phyloP scores from a whole-genome alignment of 108 stramenopile species.

The Mediolabrus comicus region DNA sequence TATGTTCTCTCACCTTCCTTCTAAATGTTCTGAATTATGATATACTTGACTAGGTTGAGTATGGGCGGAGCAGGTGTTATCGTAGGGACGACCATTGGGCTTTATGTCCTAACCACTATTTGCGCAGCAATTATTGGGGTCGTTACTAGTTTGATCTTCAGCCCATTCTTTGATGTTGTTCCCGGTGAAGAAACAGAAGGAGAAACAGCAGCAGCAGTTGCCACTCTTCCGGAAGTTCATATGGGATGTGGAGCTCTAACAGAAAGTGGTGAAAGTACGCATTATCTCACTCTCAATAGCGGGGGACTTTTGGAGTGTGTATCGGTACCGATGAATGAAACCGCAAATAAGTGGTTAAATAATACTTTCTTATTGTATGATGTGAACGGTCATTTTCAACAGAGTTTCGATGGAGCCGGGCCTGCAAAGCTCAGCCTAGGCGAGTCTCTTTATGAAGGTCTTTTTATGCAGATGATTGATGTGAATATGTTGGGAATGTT shows the following conservation, averaged over 20 bases:
- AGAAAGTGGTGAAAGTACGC: too few species aligned
- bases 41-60: too few species aligned
- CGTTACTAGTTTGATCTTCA: conserved; percentile 12
- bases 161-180: conserved; percentile 1
- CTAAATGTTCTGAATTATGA: too few species aligned
- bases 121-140: conserved; percentile 19
- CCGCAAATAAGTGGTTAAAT: neutral
- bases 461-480: conserved; percentile 15
- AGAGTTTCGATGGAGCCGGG: neutral
- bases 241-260: conserved; percentile 1
- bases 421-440: conserved; percentile 10
- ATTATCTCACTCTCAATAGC: too few species aligned
- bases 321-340: conserved; percentile 7
- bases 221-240: neutral
- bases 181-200: neutral
- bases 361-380: conserved; percentile 3
- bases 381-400: neutral
- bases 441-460: conserved; percentile 28
- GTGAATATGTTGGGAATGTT: conserved; percentile 19
- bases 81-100: conserved; percentile 11
- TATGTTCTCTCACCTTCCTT: too few species aligned
- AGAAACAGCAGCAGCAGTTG: neutral
- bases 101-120: conserved; percentile 17
- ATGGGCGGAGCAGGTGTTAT: conserved; percentile 16
- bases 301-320: conserved; percentile 2